Evolutionary conservation across 768 basidiomycete species (phyloP), one percentile per base, ranked within the genome.

Genomic region (Panaeolus papilionaceus): DNA sequence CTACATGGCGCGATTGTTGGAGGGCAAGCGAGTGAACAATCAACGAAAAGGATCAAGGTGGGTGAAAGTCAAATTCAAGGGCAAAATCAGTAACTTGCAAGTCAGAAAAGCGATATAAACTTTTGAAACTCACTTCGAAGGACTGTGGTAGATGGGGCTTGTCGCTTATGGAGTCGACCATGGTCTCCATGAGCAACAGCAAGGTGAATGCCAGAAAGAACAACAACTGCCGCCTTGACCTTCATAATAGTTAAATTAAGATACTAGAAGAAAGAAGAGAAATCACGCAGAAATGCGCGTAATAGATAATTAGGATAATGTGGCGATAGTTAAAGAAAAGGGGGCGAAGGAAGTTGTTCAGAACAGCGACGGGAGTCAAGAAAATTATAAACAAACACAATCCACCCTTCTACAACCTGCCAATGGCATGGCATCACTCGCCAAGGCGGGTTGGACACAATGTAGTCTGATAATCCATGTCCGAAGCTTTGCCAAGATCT

Each of bases 1-100:
- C 38, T 78, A 82, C 49, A 88, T 75, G 7, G 88, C 80, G 8
- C 85, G 85, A 26, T 85, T 33, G 33, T 33, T 33, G 33, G 42
- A 26, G 67, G 67, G 38, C 69, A 68, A 2, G 54, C 65, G 37
- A 18, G 51, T n/a, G 18, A 62, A 68, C 75, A 40, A n/a, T 47
- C 37, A 33, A 51, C 16, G 33, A 42, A 47, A 47, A 26, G 4
- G n/a, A 38, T 20, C 44, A 67, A 65, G 38, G 64, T 5, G 42
- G 45, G 51, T 23, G 64, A 39, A 9, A 61, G 26, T 38, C 23
- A 26, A 61, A 33, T 14, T 63, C 47, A 37, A 37, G 26, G 39
- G 63, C 42, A n/a, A 63, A 18, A 28, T 68, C 37, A 38, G 44
- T 12, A 62, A 14, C 5, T 18, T 44, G 40, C 58, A 44, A 62